Evolutionary conservation across 108 stramenopile species (phyloP).

Genomic region (Aurantiochytrium sp.): DNA sequence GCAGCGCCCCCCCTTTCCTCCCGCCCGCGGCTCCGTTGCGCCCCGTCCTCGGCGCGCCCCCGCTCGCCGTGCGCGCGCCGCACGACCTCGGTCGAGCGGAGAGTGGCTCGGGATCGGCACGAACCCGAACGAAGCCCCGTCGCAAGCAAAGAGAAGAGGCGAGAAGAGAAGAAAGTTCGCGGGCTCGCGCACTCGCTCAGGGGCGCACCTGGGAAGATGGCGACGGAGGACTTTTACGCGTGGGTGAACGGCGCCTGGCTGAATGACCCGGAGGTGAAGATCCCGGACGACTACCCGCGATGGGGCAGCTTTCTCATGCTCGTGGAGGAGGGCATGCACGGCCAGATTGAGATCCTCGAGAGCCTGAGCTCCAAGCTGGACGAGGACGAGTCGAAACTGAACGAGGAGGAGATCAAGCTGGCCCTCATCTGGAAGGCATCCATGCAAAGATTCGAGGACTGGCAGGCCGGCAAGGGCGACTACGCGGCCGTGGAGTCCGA

Average conservation of each 20-base stretch:
- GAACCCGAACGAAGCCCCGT: too few species aligned
- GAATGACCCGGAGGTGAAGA: not conserved
- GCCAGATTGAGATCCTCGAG: not conserved
- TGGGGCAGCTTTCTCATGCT: not conserved
- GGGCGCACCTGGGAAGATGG: not conserved
- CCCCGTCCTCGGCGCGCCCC: too few species aligned
- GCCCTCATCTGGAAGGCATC: not conserved
- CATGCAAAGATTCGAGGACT: not conserved
- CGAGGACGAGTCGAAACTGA: not conserved
- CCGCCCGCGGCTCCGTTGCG: too few species aligned
- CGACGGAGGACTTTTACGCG: not conserved
- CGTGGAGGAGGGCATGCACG: not conserved
- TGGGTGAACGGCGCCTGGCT: constrained; percentile 8
- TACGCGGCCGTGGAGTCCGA: not conserved
- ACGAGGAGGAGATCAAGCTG: not conserved
- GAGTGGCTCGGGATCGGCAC: too few species aligned
- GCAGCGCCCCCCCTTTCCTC: too few species aligned
- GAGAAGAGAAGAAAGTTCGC: too few species aligned
- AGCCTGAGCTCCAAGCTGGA: not conserved
- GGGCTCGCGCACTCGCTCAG: too few species aligned
- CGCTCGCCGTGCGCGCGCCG: too few species aligned
- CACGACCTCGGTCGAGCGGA: too few species aligned
- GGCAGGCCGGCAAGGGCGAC: not conserved
- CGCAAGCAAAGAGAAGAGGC: too few species aligned
- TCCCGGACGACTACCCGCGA: constrained; percentile 6